These are phyloP conservation scores for Diaporthe caulivora DNA, from an alignment of 2,329 filamentous ascomycete species.

Conservation along the genomic window DNA sequence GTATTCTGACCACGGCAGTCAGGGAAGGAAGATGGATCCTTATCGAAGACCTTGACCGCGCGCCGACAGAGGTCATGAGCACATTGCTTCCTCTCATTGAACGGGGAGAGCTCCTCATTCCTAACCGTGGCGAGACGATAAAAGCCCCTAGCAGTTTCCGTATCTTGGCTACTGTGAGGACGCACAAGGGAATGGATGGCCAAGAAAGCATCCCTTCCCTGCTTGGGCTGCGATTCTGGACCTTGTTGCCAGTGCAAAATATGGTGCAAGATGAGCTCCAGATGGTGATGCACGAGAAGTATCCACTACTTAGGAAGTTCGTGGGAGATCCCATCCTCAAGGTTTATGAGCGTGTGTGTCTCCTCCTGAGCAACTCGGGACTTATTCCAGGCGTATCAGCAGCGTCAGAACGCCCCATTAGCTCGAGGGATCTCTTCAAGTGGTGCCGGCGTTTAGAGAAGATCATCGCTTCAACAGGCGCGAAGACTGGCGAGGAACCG, in stretches of 20 bases:
- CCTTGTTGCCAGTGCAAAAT: slow-evolving; percentile 76
- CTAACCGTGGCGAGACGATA: slow-evolving; percentile 88
- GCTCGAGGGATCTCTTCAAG: slow-evolving; percentile 83
- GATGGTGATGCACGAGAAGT: slow-evolving; percentile 77
- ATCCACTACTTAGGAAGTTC: slow-evolving; percentile 76
- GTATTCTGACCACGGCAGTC: slow-evolving; percentile 93
- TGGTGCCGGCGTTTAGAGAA: slow-evolving; percentile 84
- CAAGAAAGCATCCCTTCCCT: slow-evolving; percentile 77
- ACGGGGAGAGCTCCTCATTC: slow-evolving; percentile 88
- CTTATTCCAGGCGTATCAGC: slow-evolving; percentile 44
- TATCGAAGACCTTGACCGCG: slow-evolving; percentile 95
- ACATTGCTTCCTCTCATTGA: slow-evolving; percentile 94
- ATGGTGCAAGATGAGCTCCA: slow-evolving; percentile 78
- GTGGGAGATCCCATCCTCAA: slow-evolving; percentile 66
- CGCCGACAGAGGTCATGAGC: slow-evolving; percentile 94
- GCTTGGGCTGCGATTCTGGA: slow-evolving; percentile 90
- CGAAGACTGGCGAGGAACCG: slow-evolving; percentile 76
- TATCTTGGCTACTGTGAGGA: slow-evolving; percentile 92
- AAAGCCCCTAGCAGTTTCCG: slow-evolving; percentile 87
- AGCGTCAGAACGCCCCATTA: slow-evolving; percentile 59
- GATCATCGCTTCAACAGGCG: slow-evolving; percentile 71
- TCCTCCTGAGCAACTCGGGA: slow-evolving; percentile 51
- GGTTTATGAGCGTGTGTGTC: slow-evolving; percentile 68
- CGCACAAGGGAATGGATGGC: slow-evolving; percentile 76
- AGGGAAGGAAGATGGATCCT: slow-evolving; percentile 95